A percentile compares a stretch with the other conserved stretches of the same genome.
These are phyloP conservation scores for Herpetospermum pedunculosum DNA, from an alignment of 306 rosid genomes.

Conservation along the genomic window DNA sequence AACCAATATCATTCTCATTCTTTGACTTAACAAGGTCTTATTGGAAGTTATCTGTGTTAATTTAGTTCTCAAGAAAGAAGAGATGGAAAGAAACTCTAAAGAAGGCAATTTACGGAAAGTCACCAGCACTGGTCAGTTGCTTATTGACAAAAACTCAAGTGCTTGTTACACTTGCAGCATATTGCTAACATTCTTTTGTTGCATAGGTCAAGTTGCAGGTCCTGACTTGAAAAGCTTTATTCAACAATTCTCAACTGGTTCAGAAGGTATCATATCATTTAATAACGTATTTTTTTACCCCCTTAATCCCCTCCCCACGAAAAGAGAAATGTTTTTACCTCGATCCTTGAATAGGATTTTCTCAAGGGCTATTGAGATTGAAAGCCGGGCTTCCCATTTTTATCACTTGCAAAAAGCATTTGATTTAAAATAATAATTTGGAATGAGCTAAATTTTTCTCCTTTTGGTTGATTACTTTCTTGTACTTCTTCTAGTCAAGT, in stretches of 20 bases:
- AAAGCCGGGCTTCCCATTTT: background rate
- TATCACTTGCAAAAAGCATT: background rate
- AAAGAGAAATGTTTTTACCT: background rate
- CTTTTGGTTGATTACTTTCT: background rate
- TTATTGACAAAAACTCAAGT: constrained; percentile 2
- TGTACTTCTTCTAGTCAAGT: background rate
- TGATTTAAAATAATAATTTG: background rate
- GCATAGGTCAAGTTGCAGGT: constrained; percentile 44
- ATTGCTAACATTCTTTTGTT: constrained; percentile 11
- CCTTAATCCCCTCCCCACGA: background rate
- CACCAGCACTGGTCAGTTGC: constrained; percentile 40
- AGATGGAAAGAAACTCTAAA: constrained; percentile 60
- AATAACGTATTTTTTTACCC: background rate
- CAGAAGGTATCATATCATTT: constrained; percentile 43
- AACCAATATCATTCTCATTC: background rate
- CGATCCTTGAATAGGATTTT: background rate
- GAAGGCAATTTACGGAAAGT: constrained; percentile 43
- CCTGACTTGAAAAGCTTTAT: constrained; percentile 83
- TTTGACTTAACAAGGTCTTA: constrained; percentile 7
- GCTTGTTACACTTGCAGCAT: constrained; percentile 6
- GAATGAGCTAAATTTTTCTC: background rate
- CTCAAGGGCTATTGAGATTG: background rate
- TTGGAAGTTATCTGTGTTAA: constrained; percentile 8
- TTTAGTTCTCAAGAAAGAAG: constrained; percentile 83
- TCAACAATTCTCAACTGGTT: constrained; percentile 51